These are phyloP conservation scores for Fusarium pseudonygamai DNA, from an alignment of 2,329 filamentous ascomycete genomes.

Conservation along the genomic window DNA sequence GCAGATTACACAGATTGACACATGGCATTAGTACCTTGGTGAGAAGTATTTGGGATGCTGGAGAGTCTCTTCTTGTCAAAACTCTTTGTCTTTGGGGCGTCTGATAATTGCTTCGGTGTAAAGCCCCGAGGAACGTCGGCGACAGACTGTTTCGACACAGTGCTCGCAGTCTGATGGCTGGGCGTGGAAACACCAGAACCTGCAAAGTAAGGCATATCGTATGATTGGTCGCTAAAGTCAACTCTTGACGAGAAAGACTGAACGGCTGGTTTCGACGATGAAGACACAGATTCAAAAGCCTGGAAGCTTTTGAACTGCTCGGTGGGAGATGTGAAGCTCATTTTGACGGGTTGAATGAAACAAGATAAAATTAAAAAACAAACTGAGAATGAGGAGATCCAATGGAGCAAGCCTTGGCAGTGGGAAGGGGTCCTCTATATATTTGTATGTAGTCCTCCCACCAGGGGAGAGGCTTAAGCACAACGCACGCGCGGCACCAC, in stretches of 20 bases:
- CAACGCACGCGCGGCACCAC: neutral
- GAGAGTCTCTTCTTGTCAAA: neutral
- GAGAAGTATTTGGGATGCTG: rapidly evolving
- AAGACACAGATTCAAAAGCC: neutral
- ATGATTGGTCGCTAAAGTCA: constrained; percentile 3
- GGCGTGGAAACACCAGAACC: too few relatives aligned
- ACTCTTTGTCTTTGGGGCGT: neutral
- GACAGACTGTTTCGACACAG: neutral
- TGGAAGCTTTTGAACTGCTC: constrained; percentile 1
- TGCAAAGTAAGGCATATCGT: neutral
- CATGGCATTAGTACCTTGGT: neutral
- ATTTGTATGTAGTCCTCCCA: neutral
- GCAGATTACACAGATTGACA: rapidly evolving
- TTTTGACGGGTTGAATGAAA: neutral
- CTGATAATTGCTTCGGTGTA: neutral
- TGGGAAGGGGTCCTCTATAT: neutral
- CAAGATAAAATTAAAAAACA: neutral
- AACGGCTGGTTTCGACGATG: neutral
- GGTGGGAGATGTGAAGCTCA: neutral
- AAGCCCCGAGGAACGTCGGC: neutral
- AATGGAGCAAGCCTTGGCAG: neutral
- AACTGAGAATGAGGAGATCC: neutral
- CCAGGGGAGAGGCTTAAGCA: neutral
- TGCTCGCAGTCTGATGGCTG: neutral
- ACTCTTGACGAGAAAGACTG: neutral